These are phyloP conservation scores for Catharanthus roseus DNA, from an alignment of 257 asterid genomes.

Conservation along the genomic window DNA sequence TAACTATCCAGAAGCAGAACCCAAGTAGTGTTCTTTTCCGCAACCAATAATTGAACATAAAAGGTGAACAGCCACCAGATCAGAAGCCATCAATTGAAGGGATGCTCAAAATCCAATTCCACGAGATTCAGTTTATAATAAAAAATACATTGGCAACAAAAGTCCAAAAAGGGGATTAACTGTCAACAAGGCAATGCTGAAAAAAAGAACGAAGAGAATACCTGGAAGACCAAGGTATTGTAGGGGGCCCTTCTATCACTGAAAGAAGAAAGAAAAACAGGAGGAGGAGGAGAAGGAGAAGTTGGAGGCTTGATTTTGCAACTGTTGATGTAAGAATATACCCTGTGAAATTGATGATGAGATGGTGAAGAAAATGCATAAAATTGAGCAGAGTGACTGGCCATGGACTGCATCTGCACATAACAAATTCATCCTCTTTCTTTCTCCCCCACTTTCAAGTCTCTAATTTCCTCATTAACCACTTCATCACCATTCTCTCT, in stretches of 20 bases:
- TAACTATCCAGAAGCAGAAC: neutral
- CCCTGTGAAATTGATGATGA: conserved; percentile 11
- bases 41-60: too few species aligned
- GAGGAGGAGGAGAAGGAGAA: conserved; percentile 15
- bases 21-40: too few species aligned
- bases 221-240: conserved; percentile 70
- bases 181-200: neutral
- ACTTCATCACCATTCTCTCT: conserved; percentile 10
- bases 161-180: neutral
- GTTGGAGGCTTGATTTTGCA: conserved; percentile 37
- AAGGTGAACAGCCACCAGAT: neutral
- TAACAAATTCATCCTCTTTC: conserved; percentile 43
- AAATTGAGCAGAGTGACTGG: conserved; percentile 28
- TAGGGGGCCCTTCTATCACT: conserved; percentile 41
- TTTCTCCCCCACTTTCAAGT: conserved; percentile 18
- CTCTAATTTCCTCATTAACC: conserved; percentile 13
- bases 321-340: conserved; percentile 20
- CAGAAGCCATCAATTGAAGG: neutral
- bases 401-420: conserved; percentile 62
- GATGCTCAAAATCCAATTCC: neutral
- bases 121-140: neutral
- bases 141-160: neutral
- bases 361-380: conserved; percentile 38
- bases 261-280: conserved; percentile 29
- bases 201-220: conserved; percentile 4